These are phyloP conservation scores for Morella rubra DNA, from an alignment of 306 rosid genomes.

Conservation along the genomic window DNA sequence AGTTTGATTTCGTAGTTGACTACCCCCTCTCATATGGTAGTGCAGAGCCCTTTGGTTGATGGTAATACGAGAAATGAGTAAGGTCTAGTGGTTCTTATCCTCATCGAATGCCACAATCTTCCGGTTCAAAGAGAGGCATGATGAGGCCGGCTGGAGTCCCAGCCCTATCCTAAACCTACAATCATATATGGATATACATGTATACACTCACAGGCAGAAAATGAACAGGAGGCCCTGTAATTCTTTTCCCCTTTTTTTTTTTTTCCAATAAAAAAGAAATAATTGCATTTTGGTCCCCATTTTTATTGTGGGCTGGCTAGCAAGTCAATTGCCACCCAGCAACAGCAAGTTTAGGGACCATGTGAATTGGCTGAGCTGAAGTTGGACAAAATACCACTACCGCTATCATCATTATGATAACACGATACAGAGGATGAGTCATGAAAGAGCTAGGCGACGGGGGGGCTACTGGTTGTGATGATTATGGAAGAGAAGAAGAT, in stretches of 20 bases:
- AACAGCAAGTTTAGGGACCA: slow-evolving; percentile 26
- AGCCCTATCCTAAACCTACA: slow-evolving; percentile 18
- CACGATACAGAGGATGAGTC: slow-evolving; percentile 33
- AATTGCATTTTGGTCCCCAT: slow-evolving; percentile 28
- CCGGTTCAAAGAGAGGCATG: slow-evolving; percentile 51
- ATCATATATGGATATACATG: slow-evolving; percentile 17
- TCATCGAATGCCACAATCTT: slow-evolving; percentile 52
- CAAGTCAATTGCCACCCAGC: slow-evolving; percentile 26
- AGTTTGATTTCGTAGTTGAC: slow-evolving; percentile 69
- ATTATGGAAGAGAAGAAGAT: slow-evolving; percentile 52
- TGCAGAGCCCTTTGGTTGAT: slow-evolving; percentile 47
- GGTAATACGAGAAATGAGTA: slow-evolving; percentile 71
- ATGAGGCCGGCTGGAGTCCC: slow-evolving; percentile 28
- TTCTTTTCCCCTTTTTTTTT: no score
- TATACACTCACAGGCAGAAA: no score
- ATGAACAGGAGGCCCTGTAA: no score
- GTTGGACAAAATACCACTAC: slow-evolving; percentile 52
- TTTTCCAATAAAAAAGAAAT: background rate
- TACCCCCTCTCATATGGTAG: slow-evolving; percentile 26
- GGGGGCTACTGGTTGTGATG: slow-evolving; percentile 34
- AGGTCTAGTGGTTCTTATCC: slow-evolving; percentile 49
- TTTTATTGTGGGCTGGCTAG: slow-evolving; percentile 24
- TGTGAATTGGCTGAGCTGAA: slow-evolving; percentile 47
- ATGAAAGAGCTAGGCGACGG: slow-evolving; percentile 11
- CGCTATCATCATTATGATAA: slow-evolving; percentile 44